Base-by-base conservation (phyloP, 441 rosid species). In the Jatropha multifida region DNA sequence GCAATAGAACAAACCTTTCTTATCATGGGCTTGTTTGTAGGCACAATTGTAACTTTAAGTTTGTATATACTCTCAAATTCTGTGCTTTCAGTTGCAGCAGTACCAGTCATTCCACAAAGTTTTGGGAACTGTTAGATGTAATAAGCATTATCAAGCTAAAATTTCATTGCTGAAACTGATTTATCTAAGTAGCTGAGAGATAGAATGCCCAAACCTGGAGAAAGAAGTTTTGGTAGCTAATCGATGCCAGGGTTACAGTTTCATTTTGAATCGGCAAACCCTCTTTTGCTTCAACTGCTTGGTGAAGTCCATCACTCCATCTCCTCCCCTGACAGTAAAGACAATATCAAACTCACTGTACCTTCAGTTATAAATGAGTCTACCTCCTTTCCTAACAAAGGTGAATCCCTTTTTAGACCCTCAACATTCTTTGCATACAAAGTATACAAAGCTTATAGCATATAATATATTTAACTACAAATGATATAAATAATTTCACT, bases 261-360 rank as follows among this genome's bases (percentile, higher is more conserved):
- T 94, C 98, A 78, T 93, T 93, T 85, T 94, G 99, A 84, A 94
- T 93, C 54, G 99, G 99, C 87, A 94, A 84, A 69, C 86, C 90
- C 86, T 94, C 98, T 87, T 94, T 94, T 68, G 99, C 99, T 86
- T 94, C 99, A 80, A 94, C 99, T 71, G 99, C 99, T 90, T 94
- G 99, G 83, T 94, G 99, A 84, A 94, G 96, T 77, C 99, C 99
- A 83, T 94, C 99, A 83, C 99, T 94, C 99, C 99, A 94, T 80
- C 99, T 88, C 77, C 99, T 88, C 52, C 99, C 99, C 99, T 94
- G 78, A 74, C 56, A 44, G 51, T 73, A 71, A 76, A 68, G 17
- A 72, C 3, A 68, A 71, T 32, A 64, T 64, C 32, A 27, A 41
- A 58, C 42, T 69, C 32, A 15, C 15, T 8, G 37, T 23, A 55